Conservation (phyloP, 768 basidiomycete genomes). For the Auricularia sp. region DNA sequence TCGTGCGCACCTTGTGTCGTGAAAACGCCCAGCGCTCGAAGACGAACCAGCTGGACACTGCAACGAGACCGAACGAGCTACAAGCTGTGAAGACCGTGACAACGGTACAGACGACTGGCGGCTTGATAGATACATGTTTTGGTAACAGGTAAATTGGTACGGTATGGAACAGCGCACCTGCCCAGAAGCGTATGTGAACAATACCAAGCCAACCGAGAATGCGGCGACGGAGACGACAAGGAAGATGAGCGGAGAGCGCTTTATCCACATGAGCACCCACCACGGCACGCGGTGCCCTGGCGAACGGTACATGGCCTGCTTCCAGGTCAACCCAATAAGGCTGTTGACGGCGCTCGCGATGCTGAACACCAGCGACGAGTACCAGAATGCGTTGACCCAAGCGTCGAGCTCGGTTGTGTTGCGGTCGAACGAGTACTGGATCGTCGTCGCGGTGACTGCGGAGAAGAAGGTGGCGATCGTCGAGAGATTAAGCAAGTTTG, state of each 20-base stretch:
- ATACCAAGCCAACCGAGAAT: slow-evolving; percentile 69
- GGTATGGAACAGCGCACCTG: no score
- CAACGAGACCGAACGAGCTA: slow-evolving; percentile 59
- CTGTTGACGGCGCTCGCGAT: slow-evolving; percentile 71
- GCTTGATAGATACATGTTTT: slow-evolving; percentile 25
- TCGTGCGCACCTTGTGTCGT: slow-evolving; percentile 30
- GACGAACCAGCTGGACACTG: slow-evolving; percentile 67
- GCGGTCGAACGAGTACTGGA: slow-evolving; percentile 55
- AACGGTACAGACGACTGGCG: slow-evolving; percentile 50
- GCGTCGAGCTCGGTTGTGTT: slow-evolving; percentile 30
- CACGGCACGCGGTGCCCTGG: slow-evolving; percentile 68
- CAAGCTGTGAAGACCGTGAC: slow-evolving; percentile 70
- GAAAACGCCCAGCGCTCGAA: slow-evolving; percentile 58
- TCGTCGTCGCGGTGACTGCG: slow-evolving; percentile 17
- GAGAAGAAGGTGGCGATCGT: slow-evolving; percentile 71
- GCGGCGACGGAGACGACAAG: slow-evolving; percentile 76
- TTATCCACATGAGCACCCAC: slow-evolving; percentile 85
- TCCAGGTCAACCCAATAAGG: slow-evolving; percentile 69
- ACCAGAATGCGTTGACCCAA: slow-evolving; percentile 66
- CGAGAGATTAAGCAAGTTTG: slow-evolving; percentile 61
- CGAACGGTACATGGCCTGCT: slow-evolving; percentile 74
- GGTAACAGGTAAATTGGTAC: no score
- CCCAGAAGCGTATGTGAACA: slow-evolving; percentile 64
- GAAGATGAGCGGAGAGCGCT: slow-evolving; percentile 72
- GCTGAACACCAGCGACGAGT: slow-evolving; percentile 64